Conservation (phyloP, 345 rosid genomes). For the Hibiscus tridactylites region DNA sequence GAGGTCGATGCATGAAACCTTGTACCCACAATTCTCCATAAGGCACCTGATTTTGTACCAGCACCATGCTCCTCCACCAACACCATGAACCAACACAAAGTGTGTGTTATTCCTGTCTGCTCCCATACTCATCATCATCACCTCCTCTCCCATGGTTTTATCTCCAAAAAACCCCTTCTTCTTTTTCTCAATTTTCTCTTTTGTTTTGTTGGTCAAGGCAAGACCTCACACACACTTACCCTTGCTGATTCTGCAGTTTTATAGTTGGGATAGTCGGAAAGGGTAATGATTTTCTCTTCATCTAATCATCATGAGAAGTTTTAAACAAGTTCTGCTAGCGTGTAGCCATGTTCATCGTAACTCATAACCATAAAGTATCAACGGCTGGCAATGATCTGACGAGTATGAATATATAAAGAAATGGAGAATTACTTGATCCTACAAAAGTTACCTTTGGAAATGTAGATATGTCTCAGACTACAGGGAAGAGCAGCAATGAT, state of each 20-base stretch:
- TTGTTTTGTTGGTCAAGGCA: background rate
- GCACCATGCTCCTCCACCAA: slow-evolving; percentile 84
- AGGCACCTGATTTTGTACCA: slow-evolving; percentile 79
- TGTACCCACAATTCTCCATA: slow-evolving; percentile 70
- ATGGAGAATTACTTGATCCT: background rate
- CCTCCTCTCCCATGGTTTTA: slow-evolving; percentile 35
- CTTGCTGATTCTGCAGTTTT: slow-evolving; percentile 3
- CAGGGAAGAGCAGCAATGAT: background rate
- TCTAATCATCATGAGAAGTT: slow-evolving; percentile 16
- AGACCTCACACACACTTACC: background rate
- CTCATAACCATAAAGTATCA: slow-evolving; percentile 1
- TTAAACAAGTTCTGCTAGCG: background rate
- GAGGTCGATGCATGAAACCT: slow-evolving; percentile 77
- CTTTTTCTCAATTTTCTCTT: background rate
- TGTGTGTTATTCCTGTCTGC: slow-evolving; percentile 1
- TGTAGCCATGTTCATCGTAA: slow-evolving; percentile 2
- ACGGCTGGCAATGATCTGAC: background rate
- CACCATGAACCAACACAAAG: slow-evolving; percentile 77
- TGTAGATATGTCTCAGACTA: slow-evolving; percentile 18
- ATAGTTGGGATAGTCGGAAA: slow-evolving; percentile 14
- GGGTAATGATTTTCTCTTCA: slow-evolving; percentile 9
- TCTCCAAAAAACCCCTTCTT: background rate
- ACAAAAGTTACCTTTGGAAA: slow-evolving; percentile 15
- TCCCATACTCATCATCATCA: background rate
- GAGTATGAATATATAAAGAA: background rate